phyloP scores from a whole-genome alignment of 768 basidiomycete genomes.

The Mycena crocata region DNA sequence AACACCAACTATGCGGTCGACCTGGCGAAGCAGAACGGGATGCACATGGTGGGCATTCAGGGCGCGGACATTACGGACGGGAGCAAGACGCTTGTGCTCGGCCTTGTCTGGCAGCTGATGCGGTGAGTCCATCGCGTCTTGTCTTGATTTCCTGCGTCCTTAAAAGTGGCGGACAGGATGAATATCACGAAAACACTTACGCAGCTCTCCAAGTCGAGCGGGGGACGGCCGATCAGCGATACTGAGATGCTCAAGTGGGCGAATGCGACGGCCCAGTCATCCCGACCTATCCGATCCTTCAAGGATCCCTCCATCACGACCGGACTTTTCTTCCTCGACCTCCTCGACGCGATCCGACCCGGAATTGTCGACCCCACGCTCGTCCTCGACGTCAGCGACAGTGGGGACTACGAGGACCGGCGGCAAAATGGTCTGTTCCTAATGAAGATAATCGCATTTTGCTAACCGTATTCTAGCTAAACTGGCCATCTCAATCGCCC shows the following conservation, averaged over 20 bases:
- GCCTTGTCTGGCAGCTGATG: conserved; percentile 98
- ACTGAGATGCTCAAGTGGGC: conserved; percentile 97
- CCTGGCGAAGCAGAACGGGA: conserved; percentile 89
- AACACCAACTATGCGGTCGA: conserved; percentile 98
- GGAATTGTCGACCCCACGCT: conserved; percentile 94
- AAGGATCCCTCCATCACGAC: conserved; percentile 92
- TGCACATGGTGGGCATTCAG: conserved; percentile 98
- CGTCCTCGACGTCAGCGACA: conserved; percentile 69
- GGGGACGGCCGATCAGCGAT: conserved; percentile 89
- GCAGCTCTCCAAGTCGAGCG: conserved; percentile 71
- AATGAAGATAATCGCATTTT: background rate
- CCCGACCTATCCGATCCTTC: conserved; percentile 91
- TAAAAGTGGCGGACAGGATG: conserved; percentile 58
- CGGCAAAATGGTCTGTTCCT: conserved; percentile 91
- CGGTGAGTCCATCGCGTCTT: conserved; percentile 58
- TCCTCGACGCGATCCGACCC: conserved; percentile 90
- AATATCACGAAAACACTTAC: conserved; percentile 93
- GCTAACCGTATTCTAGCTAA: conserved; percentile 69
- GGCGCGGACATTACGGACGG: conserved; percentile 98
- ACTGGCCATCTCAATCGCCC: conserved; percentile 97
- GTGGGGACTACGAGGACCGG: conserved; percentile 85
- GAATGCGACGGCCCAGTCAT: conserved; percentile 89
- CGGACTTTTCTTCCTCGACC: conserved; percentile 92
- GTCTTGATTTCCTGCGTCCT: background rate
- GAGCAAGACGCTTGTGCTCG: conserved; percentile 91